Evolutionary conservation across 768 basidiomycete genomes (phyloP), one percentile per base, ranked within the genome.

Genomic region (Galerina marginata): DNA sequence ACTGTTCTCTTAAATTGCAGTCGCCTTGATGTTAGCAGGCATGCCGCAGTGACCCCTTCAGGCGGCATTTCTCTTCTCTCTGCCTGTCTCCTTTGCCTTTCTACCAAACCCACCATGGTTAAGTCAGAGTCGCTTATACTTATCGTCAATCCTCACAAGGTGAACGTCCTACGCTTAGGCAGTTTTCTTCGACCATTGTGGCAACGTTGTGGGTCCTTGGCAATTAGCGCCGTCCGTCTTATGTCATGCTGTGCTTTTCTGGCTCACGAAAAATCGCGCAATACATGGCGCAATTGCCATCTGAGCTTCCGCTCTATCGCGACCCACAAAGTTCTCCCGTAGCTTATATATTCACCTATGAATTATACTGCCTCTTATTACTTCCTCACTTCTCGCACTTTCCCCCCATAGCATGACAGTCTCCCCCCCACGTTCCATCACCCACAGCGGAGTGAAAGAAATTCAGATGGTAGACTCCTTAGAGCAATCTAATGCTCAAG

Each of bases 181-280:
- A 20, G n/a, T 20, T 20, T 20, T 20, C 20, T 20, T 20, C 20
- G 20, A 20, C 20, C 20, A 20, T 20, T 20, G 20, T 20, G 20
- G 20, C 20, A 20, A 20, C 20, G 5, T 33, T 33, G 29, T 33
- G 29, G 29, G 29, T 33, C 29, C 29, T 33, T 33, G 2, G 7
- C 29, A 7, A 33, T 33, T 33, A 33, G 29, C 29, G 50, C 37
- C 29, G 50, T 7, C 16, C 29, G 25, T 38, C 38, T 40, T 53
- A 53, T 53, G 51, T 53, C 51, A 53, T 42, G 51, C 51, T 40
- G 51, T 23, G 20, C n/a, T 10, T 2, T 15, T 40, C 51, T 37
- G 16, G 33, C 44, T 45, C 48, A 57, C 54, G 26, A 53, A 56
- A 44, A 53, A 65, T 65, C 56, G 64, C 64, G 64, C 60, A 53